Evolutionary conservation across 148 eudicot species (phyloP).

Genomic region (Fallopia convolvulus): DNA sequence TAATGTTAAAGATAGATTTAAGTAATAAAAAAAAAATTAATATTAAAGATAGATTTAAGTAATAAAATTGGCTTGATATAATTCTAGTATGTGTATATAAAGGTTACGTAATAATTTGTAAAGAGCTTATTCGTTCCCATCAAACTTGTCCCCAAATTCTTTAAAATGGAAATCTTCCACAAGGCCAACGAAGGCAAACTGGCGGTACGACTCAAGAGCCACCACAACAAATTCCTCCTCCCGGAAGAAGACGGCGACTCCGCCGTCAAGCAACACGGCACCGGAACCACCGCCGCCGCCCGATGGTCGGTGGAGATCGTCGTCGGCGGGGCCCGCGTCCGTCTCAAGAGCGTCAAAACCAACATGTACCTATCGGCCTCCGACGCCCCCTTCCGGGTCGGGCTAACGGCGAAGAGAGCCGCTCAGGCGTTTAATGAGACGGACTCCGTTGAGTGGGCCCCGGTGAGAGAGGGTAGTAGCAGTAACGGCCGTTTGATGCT

Average conservation of each 20-base stretch:
- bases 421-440: slow-evolving; percentile 23
- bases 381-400: slow-evolving; percentile 37
- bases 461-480: slow-evolving; percentile 38
- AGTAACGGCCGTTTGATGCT: slow-evolving; percentile 23
- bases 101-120: too few species aligned
- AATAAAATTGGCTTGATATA: too few species aligned
- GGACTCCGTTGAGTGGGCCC: slow-evolving; percentile 54
- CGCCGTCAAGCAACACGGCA: slow-evolving; percentile 46
- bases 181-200: slow-evolving; percentile 23
- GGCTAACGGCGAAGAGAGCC: slow-evolving; percentile 49
- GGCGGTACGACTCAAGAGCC: slow-evolving; percentile 51
- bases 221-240: slow-evolving; percentile 45
- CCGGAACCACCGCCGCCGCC: slow-evolving; percentile 38
- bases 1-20: too few species aligned
- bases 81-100: too few species aligned
- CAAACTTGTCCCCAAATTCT: too few species aligned
- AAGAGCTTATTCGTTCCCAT: too few species aligned
- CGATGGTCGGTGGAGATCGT: slow-evolving; percentile 57
- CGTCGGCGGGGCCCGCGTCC: slow-evolving; percentile 30
- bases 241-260: slow-evolving; percentile 43
- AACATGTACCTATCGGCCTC: slow-evolving; percentile 45
- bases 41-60: too few species aligned
- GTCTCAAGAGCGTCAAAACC: slow-evolving; percentile 33
- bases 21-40: too few species aligned
- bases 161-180: slow-evolving; percentile 45